Percentiles rank a stretch among this genome's conserved stretches.
Evolutionary conservation across 345 rosid genomes (phyloP).

Genomic region (Brassica juncea): DNA sequence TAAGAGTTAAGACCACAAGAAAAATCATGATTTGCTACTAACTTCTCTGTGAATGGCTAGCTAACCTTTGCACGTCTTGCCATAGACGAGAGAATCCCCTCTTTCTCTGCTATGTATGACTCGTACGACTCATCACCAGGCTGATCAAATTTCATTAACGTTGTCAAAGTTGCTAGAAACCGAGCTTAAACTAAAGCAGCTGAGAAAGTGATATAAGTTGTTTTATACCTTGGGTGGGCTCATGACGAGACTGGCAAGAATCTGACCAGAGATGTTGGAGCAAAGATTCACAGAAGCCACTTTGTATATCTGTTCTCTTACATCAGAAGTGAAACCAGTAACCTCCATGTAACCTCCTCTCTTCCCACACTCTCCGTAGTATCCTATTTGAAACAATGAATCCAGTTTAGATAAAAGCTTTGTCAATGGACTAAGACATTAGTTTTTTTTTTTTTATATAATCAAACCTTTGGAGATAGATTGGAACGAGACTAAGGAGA

Average conservation of each 20-base stretch:
- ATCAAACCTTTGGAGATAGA: conserved; percentile 86
- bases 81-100: conserved; percentile 84
- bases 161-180: background rate
- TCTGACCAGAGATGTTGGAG: conserved; percentile 92
- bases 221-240: conserved; percentile 90
- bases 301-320: conserved; percentile 95
- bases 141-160: conserved; percentile 45
- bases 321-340: conserved; percentile 72
- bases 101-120: conserved; percentile 69
- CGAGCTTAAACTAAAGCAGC: background rate
- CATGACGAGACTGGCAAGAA: conserved; percentile 98
- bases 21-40: background rate
- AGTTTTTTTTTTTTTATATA: background rate
- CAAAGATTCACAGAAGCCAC: conserved; percentile 96
- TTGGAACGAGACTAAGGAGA: conserved; percentile 81
- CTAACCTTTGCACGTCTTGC: conserved; percentile 92
- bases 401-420: conserved; percentile 9
- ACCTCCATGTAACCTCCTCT: conserved; percentile 99
- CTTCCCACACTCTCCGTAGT: conserved; percentile 96
- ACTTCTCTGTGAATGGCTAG: conserved; percentile 13
- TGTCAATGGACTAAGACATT: background rate
- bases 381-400: conserved; percentile 53
- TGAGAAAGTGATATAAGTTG: background rate
- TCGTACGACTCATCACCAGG: conserved; percentile 90
- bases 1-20: background rate